Evolutionary conservation across 2,329 filamentous ascomycete genomes (phyloP), one percentile per base, ranked within the genome.

Genomic region (Aspergillus hiratsukae): DNA sequence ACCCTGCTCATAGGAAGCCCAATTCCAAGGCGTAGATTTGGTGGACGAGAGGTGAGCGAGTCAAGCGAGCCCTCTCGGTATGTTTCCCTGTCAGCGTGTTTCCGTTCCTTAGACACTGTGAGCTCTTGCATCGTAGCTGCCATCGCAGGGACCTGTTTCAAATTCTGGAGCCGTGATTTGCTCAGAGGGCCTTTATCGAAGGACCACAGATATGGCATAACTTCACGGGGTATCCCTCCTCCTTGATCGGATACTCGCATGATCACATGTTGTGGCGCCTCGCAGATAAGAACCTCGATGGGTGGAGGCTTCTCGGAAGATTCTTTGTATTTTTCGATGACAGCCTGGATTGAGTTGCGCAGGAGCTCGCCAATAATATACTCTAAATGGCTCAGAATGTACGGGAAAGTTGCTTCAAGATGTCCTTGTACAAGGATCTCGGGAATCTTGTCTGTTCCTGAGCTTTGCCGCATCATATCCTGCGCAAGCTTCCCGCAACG

Each of bases 311-410:
- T 72, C 37, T 74, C 61, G 17, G 59, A 57, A 58, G 64, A 73
- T 54, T 78, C 78, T 52, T 80, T 77, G 56, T 87, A 85, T 62
- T 85, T 83, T 69, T 97, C 93, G 58, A 96, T 87, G 40, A 94
- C 87, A 21, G 92, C 92, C 74, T 97, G 92, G 17, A 99, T 90
- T 0, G 91, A 95, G 75, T 99, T 99, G 40, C 94, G 87, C 25
- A 99, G 81, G 23, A 99, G 85, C 76, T 99, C 94, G 52, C 94
- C 92, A 56, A 99, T 84, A 65, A 99, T 97, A 75, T 99, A 99
- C 75, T 99, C 93, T 52, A 99, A 83, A 71, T 97, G 94, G 69
- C 88, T 94, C 52, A 96, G 83, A 61, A 99, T 97, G 69, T 97
- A 99, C 1, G 95, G 94, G 69, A 99, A 99, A 31, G 87, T 96